Conservation (phyloP, 2,329 filamentous ascomycete genomes). For the Colletotrichum sojae region DNA sequence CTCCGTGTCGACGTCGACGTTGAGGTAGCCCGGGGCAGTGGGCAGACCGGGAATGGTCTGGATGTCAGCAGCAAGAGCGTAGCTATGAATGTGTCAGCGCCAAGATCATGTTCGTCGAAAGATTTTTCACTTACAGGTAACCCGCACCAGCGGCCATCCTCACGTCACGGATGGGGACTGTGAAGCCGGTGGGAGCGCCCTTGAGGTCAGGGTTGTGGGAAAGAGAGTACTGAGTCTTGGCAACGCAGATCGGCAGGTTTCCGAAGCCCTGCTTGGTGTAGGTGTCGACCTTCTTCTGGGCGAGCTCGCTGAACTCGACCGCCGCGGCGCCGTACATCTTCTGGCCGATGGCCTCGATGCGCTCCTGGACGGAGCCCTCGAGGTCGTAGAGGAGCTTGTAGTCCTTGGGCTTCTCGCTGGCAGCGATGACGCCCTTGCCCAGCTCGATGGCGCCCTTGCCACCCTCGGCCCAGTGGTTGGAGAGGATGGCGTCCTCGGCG, state of each 20-base stretch:
- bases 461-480: conserved; percentile 97
- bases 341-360: conserved; percentile 91
- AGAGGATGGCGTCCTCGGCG: conserved; percentile 91
- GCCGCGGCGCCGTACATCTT: conserved; percentile 94
- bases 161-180: conserved; percentile 93
- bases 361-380: conserved; percentile 84
- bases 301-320: conserved; percentile 94
- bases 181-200: conserved; percentile 95
- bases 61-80: conserved; percentile 95
- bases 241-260: conserved; percentile 94
- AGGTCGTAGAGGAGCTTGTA: conserved; percentile 90
- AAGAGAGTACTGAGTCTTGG: conserved; percentile 98
- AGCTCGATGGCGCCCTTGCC: conserved; percentile 91
- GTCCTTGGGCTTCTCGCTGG: conserved; percentile 86
- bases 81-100: conserved; percentile 67
- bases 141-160: conserved; percentile 94
- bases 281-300: conserved; percentile 95
- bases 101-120: conserved; percentile 41
- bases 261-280: conserved; percentile 94
- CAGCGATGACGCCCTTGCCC: conserved; percentile 87
- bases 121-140: conserved; percentile 76
- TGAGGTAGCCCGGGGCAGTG: conserved; percentile 94
- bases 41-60: conserved; percentile 97
- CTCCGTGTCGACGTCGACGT: conserved; percentile 87
- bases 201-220: conserved; percentile 94